Conservation (phyloP, 768 basidiomycete species). For the Agaricus bisporus region DNA sequence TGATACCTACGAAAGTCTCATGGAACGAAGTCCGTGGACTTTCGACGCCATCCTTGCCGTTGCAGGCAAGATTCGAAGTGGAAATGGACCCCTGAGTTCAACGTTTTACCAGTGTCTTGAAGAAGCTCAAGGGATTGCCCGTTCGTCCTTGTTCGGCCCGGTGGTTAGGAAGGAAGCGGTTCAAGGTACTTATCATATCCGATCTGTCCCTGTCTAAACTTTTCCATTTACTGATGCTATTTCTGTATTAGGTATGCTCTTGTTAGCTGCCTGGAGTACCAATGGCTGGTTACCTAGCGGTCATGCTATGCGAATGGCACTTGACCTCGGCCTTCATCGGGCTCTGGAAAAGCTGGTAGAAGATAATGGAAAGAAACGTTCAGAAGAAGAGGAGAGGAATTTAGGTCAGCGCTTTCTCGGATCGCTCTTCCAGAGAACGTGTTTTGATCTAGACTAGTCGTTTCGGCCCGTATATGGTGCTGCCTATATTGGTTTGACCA, state of each 20-base stretch:
- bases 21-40: constrained; percentile 92
- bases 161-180: constrained; percentile 93
- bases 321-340: constrained; percentile 89
- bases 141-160: constrained; percentile 89
- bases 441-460: constrained; percentile 41
- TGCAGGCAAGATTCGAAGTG: constrained; percentile 87
- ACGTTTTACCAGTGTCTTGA: constrained; percentile 90
- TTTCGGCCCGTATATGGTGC: constrained; percentile 91
- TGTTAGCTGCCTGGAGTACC: constrained; percentile 90
- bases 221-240: constrained; percentile 8
- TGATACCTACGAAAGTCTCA: constrained; percentile 89
- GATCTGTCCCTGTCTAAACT: constrained; percentile 12
- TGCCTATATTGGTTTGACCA: constrained; percentile 97
- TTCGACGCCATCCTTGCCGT: constrained; percentile 92
- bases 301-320: constrained; percentile 93
- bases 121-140: constrained; percentile 93
- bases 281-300: constrained; percentile 95
- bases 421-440: neutral
- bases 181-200: constrained; percentile 46
- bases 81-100: constrained; percentile 76
- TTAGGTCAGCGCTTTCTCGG: constrained; percentile 46
- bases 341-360: constrained; percentile 90
- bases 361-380: constrained; percentile 54
- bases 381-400: constrained; percentile 83
- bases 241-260: constrained; percentile 64